These are phyloP conservation scores for Pseudogymnoascus sp. DNA, from an alignment of 2,329 filamentous ascomycete species.

Conservation along the genomic window DNA sequence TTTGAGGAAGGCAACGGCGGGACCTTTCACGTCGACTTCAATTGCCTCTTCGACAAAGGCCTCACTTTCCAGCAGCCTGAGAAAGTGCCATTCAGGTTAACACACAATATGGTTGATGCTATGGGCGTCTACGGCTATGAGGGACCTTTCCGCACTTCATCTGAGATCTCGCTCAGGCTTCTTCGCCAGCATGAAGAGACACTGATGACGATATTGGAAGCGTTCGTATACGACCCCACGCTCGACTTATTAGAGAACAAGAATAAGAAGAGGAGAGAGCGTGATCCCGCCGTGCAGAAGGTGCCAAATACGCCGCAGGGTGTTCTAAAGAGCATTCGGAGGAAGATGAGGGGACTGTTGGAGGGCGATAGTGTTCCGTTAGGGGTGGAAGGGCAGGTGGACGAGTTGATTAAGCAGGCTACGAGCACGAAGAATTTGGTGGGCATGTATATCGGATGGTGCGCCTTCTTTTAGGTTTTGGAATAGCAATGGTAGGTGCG, in stretches of 20 bases:
- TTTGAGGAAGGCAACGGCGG: conserved; percentile 91
- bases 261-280: conserved; percentile 34
- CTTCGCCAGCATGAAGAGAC: conserved; percentile 90
- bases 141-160: conserved; percentile 83
- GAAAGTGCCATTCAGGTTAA: conserved; percentile 88
- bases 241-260: conserved; percentile 76
- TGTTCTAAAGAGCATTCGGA: conserved; percentile 80
- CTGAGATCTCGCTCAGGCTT: conserved; percentile 77
- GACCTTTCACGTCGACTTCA: conserved; percentile 97
- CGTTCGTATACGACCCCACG: conserved; percentile 94
- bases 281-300: conserved; percentile 24
- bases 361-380: conserved; percentile 84
- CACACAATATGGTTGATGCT: conserved; percentile 96
- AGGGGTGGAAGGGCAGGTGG: conserved; percentile 94
- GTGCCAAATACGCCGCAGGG: conserved; percentile 63
- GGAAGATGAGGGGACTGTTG: conserved; percentile 77
- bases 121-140: conserved; percentile 95
- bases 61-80: conserved; percentile 93
- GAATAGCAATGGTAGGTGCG: too few relatives aligned
- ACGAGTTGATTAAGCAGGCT: conserved; percentile 84
- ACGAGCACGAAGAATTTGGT: conserved; percentile 71
- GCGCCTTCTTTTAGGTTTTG: conserved; percentile 59
- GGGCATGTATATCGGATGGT: conserved; percentile 97
- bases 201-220: conserved; percentile 92
- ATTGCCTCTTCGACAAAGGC: conserved; percentile 98